Evolutionary conservation across 345 rosid genomes (phyloP).

Genomic region (Eucalyptus tenuipes): DNA sequence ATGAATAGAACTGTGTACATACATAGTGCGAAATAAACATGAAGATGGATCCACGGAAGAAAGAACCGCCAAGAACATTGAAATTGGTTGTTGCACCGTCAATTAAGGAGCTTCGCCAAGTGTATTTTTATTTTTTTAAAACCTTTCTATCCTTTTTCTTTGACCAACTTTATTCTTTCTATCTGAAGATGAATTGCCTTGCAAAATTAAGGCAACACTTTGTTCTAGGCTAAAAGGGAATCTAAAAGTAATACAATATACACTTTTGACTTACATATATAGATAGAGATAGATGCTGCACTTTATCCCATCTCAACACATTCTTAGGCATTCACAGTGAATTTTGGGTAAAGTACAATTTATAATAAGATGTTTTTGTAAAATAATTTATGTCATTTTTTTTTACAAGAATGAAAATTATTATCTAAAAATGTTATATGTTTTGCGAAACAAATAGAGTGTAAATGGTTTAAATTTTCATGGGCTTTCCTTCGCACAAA

Average conservation of each 20-base stretch:
- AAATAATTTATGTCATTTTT: background rate
- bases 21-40: background rate
- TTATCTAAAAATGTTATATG: too few relatives aligned
- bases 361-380: background rate
- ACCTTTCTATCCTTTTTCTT: background rate
- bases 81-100: background rate
- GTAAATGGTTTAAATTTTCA: too few relatives aligned
- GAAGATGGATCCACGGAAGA: background rate
- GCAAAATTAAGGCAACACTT: background rate
- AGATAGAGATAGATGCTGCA: background rate
- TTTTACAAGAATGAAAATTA: background rate
- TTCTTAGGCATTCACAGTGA: background rate
- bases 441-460: accelerated
- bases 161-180: background rate
- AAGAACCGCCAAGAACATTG: background rate
- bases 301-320: background rate
- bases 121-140: background rate
- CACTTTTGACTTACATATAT: background rate
- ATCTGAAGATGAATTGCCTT: background rate
- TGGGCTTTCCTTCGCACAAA: too few relatives aligned
- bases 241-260: background rate
- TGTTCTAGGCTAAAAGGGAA: background rate
- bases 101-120: background rate
- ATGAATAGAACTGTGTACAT: background rate
- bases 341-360: background rate